Conservation (phyloP, 768 basidiomycete species). For the Leccinum fibrillosum region DNA sequence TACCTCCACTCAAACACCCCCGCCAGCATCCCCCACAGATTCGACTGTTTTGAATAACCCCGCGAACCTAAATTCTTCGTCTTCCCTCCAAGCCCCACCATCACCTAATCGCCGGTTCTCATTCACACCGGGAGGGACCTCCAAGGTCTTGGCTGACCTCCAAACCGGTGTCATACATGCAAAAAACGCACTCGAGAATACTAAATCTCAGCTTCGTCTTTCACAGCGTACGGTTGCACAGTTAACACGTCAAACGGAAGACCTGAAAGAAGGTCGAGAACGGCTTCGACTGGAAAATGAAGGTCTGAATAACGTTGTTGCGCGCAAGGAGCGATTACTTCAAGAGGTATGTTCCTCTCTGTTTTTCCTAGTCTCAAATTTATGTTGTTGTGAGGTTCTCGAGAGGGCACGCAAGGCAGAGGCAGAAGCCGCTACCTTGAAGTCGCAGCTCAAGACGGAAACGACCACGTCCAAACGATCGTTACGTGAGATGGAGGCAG, state of each 20-base stretch:
- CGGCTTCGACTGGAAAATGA: conserved; percentile 82
- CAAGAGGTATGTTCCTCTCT: conserved; percentile 62
- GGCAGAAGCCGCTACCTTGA: conserved; percentile 64
- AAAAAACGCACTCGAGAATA: conserved; percentile 80
- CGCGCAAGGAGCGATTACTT: conserved; percentile 79
- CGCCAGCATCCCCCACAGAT: conserved; percentile 35
- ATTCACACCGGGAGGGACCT: conserved; percentile 74
- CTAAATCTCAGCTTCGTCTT: conserved; percentile 74
- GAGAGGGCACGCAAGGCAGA: conserved; percentile 88
- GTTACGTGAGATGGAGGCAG: conserved; percentile 75
- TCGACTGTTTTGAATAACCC: conserved; percentile 27
- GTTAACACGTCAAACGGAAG: conserved; percentile 81
- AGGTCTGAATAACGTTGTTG: conserved; percentile 82
- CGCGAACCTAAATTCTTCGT: conserved; percentile 33
- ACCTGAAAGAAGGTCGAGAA: conserved; percentile 84
- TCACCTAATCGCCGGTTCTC: conserved; percentile 56
- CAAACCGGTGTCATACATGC: conserved; percentile 81
- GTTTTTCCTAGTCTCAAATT: not conserved
- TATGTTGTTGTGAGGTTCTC: conserved; percentile 48
- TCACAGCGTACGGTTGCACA: conserved; percentile 83
- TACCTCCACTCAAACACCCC: conserved; percentile 30
- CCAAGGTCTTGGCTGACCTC: conserved; percentile 84
- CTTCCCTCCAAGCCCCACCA: conserved; percentile 40
- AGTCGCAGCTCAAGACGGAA: conserved; percentile 70
- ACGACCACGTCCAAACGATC: conserved; percentile 69